Percentiles rank a stretch among this genome's conserved stretches.
phyloP scores from a whole-genome alignment of 257 asterid genomes.

The Anisodus tanguticus region DNA sequence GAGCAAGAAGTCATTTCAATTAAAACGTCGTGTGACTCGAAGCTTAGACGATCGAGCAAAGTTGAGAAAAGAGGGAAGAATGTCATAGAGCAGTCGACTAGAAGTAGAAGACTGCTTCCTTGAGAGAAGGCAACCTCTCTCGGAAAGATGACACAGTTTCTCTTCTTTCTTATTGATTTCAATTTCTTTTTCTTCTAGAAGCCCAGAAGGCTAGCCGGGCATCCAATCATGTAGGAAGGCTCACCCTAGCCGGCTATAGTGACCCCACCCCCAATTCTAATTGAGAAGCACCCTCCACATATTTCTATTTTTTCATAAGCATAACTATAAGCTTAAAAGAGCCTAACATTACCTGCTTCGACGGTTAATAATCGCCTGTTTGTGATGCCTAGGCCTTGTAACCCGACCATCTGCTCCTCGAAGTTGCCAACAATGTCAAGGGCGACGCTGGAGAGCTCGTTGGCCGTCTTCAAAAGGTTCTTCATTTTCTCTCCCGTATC shows the following conservation, averaged over 20 bases:
- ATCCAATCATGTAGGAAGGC: neutral
- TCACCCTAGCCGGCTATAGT: neutral
- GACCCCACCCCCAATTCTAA: neutral
- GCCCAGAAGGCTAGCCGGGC: neutral
- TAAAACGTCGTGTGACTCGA: too few species aligned
- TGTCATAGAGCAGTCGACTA: neutral
- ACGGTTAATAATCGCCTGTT: conserved; percentile 6
- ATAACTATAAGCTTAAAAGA: neutral
- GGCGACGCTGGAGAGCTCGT: conserved; percentile 39
- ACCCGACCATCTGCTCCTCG: neutral
- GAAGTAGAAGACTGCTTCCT: neutral
- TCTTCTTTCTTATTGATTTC: too few species aligned
- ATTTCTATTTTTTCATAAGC: too few species aligned
- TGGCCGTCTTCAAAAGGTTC: conserved; percentile 22
- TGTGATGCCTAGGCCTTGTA: conserved; percentile 15
- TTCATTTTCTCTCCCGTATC: conserved; percentile 45
- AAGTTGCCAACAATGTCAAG: conserved; percentile 38
- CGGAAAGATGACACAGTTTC: too few species aligned
- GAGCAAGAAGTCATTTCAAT: neutral
- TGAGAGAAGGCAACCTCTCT: too few species aligned
- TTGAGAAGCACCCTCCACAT: too few species aligned
- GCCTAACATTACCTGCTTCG: neutral
- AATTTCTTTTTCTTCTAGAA: neutral
- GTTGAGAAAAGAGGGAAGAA: too few species aligned
- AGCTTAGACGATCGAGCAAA: too few species aligned